Conservation (phyloP, 495 filamentous ascomycete species). For the Ascobolus immersus region DNA sequence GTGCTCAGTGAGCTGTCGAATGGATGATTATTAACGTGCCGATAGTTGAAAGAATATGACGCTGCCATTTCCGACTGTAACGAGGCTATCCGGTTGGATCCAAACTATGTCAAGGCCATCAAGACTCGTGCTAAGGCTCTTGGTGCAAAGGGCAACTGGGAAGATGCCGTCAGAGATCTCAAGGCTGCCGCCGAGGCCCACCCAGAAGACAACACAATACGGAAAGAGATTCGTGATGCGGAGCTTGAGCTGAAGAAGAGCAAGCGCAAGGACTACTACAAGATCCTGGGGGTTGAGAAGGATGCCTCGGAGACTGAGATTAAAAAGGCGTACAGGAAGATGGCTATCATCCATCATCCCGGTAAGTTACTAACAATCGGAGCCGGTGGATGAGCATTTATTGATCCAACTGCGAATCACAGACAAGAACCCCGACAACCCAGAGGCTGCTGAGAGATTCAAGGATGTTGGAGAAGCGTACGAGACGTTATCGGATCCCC, state of each 20-base stretch:
- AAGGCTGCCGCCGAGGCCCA: slow-evolving; percentile 63
- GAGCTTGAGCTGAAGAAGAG: slow-evolving; percentile 96
- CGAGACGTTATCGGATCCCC: slow-evolving; percentile 14
- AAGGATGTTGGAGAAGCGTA: slow-evolving; percentile 86
- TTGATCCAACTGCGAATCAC: not conserved
- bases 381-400: not conserved
- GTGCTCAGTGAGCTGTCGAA: not conserved
- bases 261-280: slow-evolving; percentile 94
- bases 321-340: slow-evolving; percentile 90
- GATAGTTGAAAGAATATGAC: slow-evolving; percentile 53
- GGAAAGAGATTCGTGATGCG: slow-evolving; percentile 61
- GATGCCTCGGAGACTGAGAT: slow-evolving; percentile 62
- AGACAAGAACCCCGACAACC: slow-evolving; percentile 84
- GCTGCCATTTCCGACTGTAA: slow-evolving; percentile 64
- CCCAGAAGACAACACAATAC: slow-evolving; percentile 50
- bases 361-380: not conserved
- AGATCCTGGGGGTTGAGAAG: slow-evolving; percentile 73
- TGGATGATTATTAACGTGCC: not conserved
- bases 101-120: slow-evolving; percentile 64
- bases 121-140: slow-evolving; percentile 80
- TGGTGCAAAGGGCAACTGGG: slow-evolving; percentile 66
- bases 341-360: slow-evolving; percentile 81
- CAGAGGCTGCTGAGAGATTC: slow-evolving; percentile 65
- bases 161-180: slow-evolving; percentile 63
- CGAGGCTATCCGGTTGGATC: slow-evolving; percentile 61